A percentile compares a stretch with the other conserved stretches of the same genome.
Evolutionary conservation across 1,284 basidiomycete genomes (phyloP).

Genomic region (Boletus semigastroideus): DNA sequence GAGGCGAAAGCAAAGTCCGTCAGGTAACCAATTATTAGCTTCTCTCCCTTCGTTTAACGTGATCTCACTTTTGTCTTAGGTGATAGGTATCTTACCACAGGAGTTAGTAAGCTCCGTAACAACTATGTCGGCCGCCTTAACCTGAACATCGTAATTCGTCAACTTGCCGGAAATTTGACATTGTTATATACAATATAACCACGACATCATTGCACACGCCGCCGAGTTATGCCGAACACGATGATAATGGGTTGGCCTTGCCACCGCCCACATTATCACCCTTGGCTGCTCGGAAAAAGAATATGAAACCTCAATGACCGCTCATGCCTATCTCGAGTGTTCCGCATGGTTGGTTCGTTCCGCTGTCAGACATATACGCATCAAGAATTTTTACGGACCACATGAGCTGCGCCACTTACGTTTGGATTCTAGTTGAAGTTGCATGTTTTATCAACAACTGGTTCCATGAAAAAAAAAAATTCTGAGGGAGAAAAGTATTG

Average conservation of each 20-base stretch:
- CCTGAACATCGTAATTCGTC: constrained; percentile 11
- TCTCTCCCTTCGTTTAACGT: neutral
- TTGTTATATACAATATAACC: constrained; percentile 1
- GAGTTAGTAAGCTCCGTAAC: constrained; percentile 37
- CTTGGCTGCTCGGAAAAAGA: constrained; percentile 42
- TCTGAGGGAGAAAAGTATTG: too few species aligned
- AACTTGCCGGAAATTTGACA: neutral
- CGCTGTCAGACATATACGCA: constrained; percentile 58
- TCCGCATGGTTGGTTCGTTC: constrained; percentile 56
- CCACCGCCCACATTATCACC: constrained; percentile 38
- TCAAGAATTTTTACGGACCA: neutral
- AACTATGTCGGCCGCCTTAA: constrained; percentile 5
- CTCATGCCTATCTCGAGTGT: constrained; percentile 19
- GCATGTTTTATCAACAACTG: too few species aligned
- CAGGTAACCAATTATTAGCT: constrained; percentile 46
- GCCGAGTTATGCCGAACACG: constrained; percentile 20
- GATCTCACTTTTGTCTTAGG: constrained; percentile 35
- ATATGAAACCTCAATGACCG: constrained; percentile 51
- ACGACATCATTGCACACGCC: neutral
- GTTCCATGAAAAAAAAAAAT: too few species aligned
- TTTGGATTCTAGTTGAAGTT: neutral
- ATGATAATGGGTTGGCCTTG: constrained; percentile 30
- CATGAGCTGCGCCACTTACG: constrained; percentile 7
- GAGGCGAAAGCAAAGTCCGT: constrained; percentile 68
- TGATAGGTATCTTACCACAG: constrained; percentile 43